Evolutionary conservation across 306 rosid species (phyloP), one percentile per base, ranked within the genome.

Genomic region (Alnus rubra): DNA sequence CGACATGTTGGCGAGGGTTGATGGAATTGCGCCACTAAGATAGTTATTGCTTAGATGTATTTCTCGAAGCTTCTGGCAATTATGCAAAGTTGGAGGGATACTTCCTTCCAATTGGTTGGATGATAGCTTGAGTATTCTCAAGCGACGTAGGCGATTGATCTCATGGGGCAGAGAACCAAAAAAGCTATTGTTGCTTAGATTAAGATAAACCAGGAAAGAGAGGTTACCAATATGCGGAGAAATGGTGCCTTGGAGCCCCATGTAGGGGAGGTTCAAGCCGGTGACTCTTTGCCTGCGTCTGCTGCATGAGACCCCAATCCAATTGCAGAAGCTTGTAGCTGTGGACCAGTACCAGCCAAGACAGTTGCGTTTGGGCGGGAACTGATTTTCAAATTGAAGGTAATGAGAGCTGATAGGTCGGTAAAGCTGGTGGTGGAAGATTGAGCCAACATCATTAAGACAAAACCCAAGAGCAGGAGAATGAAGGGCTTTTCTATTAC

Each of bases 121-220:
- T 0, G 10, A 1, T 5, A 63, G 35, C 1, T 0, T 0, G 1
- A 63, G 12, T 9, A 0, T 0, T 16, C 45, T 63, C 69, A 63
- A 63, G 47, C 69, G 12, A 7, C 8, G 47, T 35, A 63, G 47
- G 35, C 4, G 69, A 6, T 23, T 2, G 4, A 63, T 63, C 69
- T 63, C 69, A 6, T 14, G 23, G 0, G 69, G 69, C 5, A 63
- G 0, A 30, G 16, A 63, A 63, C 47, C 69, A 35, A 0, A 33
- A 2, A 63, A 35, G 69, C 11, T 63, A 9, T 63, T 63, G 47
- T 6, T 63, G 0, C 0, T 0, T 0, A 63, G 0, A 42, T 42
- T 5, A 0, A 42, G 45, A 42, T 42, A 42, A 42, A 42, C 70
- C 14, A 64, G 1, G 23, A 64, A 64, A 19, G 70, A 64, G 28